These are phyloP conservation scores for Earliella scabrosa DNA, from an alignment of 1,284 basidiomycete species.

Conservation along the genomic window DNA sequence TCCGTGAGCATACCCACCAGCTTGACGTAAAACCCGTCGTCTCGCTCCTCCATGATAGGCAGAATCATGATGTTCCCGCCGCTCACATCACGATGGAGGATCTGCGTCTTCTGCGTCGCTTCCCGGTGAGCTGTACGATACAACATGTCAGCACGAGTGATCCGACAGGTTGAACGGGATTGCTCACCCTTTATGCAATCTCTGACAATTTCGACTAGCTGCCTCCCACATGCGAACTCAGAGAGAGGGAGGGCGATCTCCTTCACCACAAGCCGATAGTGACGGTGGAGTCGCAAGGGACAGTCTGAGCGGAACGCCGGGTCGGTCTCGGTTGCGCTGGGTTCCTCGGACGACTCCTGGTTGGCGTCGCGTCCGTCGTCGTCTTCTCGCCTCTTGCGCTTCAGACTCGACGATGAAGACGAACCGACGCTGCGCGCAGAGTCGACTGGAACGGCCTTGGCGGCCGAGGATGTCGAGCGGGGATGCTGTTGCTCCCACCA, in stretches of 20 bases:
- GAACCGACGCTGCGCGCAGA: too few species aligned
- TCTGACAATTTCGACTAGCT: not conserved
- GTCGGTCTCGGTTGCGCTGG: not conserved
- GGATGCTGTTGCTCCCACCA: not conserved
- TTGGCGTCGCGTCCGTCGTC: not conserved
- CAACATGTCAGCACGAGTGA: too few species aligned
- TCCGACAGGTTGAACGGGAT: too few species aligned
- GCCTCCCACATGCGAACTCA: not conserved
- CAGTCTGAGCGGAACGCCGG: not conserved
- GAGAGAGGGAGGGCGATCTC: slow-evolving; percentile 9
- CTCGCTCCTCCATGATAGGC: not conserved
- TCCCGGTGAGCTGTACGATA: not conserved
- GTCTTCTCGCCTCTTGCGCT: not conserved
- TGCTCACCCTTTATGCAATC: not conserved
- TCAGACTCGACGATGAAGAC: not conserved
- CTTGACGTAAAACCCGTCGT: not conserved
- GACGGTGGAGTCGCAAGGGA: slow-evolving; percentile 4
- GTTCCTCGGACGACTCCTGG: not conserved
- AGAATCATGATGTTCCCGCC: slow-evolving; percentile 13
- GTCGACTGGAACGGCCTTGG: too few species aligned
- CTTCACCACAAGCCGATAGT: slow-evolving; percentile 13
- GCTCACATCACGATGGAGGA: slow-evolving; percentile 16
- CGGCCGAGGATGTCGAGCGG: not conserved
- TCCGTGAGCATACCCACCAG: slow-evolving; percentile 8
- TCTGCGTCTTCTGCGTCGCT: not conserved